Conservation (phyloP, 192 early-diverging fungal species). For the Podila clonocystis region DNA sequence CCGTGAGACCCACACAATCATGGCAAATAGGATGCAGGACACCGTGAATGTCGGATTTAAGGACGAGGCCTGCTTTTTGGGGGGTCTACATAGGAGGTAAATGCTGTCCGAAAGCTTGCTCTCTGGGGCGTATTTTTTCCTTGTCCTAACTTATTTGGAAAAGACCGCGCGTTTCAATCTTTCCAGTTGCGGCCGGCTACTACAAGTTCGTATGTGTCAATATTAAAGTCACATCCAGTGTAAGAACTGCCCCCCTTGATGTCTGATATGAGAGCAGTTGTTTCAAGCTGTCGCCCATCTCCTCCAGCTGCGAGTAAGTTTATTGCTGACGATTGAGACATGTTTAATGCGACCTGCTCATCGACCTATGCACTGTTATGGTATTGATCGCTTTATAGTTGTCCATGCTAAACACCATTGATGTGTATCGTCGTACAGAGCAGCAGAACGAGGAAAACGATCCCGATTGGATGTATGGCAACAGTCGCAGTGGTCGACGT, state of each 20-base stretch:
- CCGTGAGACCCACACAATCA: too few relatives aligned
- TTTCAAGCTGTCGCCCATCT: background rate
- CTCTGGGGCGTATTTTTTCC: background rate
- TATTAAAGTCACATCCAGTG: background rate
- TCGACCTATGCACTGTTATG: background rate
- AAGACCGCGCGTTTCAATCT: background rate
- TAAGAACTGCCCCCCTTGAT: background rate
- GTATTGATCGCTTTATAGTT: too few relatives aligned
- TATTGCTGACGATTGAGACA: background rate
- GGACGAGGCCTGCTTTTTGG: too few relatives aligned
- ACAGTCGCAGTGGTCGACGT: too few relatives aligned
- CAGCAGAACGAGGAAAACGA: too few relatives aligned
- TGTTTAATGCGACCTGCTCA: background rate
- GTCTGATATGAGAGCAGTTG: constrained; percentile 1
- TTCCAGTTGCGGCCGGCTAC: background rate
- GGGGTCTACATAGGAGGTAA: too few relatives aligned
- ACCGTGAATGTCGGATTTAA: too few relatives aligned
- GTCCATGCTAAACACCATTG: too few relatives aligned
- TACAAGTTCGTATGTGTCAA: background rate
- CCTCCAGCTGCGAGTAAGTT: background rate
- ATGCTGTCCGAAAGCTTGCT: too few relatives aligned
- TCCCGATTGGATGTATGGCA: too few relatives aligned
- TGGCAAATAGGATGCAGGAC: too few relatives aligned
- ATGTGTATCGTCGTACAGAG: too few relatives aligned
- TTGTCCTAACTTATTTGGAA: background rate